Evolutionary conservation across 2,329 filamentous ascomycete genomes (phyloP).

Genomic region (Alternaria sp.): DNA sequence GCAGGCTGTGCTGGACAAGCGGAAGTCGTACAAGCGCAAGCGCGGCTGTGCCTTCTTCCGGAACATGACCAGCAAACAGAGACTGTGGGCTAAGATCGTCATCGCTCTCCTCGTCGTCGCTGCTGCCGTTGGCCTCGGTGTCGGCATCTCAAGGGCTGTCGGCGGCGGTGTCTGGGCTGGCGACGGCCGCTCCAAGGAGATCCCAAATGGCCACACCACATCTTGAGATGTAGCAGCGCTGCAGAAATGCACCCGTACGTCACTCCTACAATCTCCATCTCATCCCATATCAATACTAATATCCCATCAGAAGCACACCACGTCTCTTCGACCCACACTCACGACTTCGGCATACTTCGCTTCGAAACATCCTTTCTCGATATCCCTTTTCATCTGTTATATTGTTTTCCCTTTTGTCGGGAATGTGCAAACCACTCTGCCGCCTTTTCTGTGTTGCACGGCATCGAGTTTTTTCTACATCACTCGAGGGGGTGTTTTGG

Average conservation of each 20-base stretch:
- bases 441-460: constrained; percentile 1
- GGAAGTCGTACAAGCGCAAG: constrained; percentile 47
- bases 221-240: not conserved
- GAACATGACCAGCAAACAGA: constrained; percentile 52
- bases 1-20: constrained; percentile 54
- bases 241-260: not conserved
- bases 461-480: constrained; percentile 9
- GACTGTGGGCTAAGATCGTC: constrained; percentile 53
- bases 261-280: not conserved
- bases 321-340: constrained; percentile 1
- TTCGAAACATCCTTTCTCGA: constrained; percentile 23
- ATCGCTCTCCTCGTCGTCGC: constrained; percentile 55
- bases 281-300: not conserved
- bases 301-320: not conserved
- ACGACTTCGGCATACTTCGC: constrained; percentile 21
- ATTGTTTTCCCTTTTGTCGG: constrained; percentile 16
- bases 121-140: constrained; percentile 55
- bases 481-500: constrained; percentile 5
- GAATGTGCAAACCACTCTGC: constrained; percentile 18
- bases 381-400: constrained; percentile 23
- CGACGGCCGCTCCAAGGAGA: constrained; percentile 46
- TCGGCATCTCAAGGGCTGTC: constrained; percentile 57
- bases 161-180: constrained; percentile 55
- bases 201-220: constrained; percentile 33
- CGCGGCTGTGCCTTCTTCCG: constrained; percentile 51